Conservation (phyloP, 495 filamentous ascomycete species). For the Podospora appendiculata region DNA sequence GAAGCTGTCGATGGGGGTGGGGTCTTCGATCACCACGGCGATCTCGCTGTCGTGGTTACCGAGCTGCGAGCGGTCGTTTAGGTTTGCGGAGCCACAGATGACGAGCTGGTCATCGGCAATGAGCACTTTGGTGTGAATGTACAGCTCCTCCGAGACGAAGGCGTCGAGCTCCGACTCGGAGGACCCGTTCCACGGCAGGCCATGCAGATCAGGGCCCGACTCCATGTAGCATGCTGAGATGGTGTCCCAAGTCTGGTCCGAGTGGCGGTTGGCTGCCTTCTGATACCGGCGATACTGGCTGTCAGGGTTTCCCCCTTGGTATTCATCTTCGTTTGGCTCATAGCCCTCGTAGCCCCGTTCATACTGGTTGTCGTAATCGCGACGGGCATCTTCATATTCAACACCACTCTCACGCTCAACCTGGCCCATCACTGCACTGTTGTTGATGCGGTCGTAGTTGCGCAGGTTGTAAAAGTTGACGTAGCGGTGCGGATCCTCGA, state of each 20-base stretch:
- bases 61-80: slow-evolving; percentile 91
- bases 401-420: slow-evolving; percentile 65
- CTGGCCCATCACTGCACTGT: slow-evolving; percentile 50
- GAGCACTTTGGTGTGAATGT: slow-evolving; percentile 88
- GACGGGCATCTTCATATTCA: slow-evolving; percentile 61
- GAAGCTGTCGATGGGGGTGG: slow-evolving; percentile 52
- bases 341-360: slow-evolving; percentile 18
- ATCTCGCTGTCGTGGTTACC: slow-evolving; percentile 67
- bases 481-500: slow-evolving; percentile 62
- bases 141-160: slow-evolving; percentile 89
- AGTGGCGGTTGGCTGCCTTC: slow-evolving; percentile 47
- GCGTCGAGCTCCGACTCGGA: slow-evolving; percentile 72
- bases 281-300: slow-evolving; percentile 56
- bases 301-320: slow-evolving; percentile 28
- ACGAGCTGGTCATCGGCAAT: slow-evolving; percentile 87
- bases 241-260: slow-evolving; percentile 58
- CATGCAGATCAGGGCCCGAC: slow-evolving; percentile 63
- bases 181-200: slow-evolving; percentile 71
- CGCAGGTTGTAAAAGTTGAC: slow-evolving; percentile 94
- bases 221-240: slow-evolving; percentile 84
- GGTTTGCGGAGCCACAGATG: slow-evolving; percentile 86
- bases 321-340: slow-evolving; percentile 10
- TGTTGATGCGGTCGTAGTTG: slow-evolving; percentile 88
- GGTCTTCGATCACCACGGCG: slow-evolving; percentile 46
- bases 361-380: slow-evolving; percentile 53